Percentiles rank a stretch among this genome's conserved stretches.
Evolutionary conservation across 208 protist genomes (phyloP).

Genomic region (Naegleria fowleri): DNA sequence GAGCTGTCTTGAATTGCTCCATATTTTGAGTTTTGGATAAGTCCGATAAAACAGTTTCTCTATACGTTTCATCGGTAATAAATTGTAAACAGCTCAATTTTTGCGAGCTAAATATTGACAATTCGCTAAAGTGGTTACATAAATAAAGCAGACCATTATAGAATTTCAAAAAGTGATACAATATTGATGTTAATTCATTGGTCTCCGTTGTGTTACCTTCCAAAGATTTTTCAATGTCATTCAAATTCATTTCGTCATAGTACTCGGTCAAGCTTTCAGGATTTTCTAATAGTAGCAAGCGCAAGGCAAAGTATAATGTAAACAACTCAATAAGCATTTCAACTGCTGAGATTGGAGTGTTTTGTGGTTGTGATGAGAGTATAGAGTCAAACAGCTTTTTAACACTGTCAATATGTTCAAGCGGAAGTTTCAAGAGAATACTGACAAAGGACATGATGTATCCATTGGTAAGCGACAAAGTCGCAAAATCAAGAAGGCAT

Average conservation of each 20-base stretch:
- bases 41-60: background rate
- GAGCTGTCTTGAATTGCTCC: background rate
- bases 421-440: background rate
- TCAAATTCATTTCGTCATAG: background rate
- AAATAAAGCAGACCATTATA: background rate
- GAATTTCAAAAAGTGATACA: background rate
- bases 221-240: background rate
- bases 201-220: background rate
- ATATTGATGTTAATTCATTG: background rate
- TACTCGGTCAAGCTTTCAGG: background rate
- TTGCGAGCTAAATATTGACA: background rate
- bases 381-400: background rate
- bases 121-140: background rate
- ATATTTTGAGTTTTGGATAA: background rate
- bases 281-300: background rate
- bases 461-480: background rate
- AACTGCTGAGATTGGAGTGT: background rate
- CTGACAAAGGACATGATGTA: background rate
- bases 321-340: background rate
- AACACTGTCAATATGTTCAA: background rate
- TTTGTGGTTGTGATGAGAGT: background rate
- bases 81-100: background rate
- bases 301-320: background rate
- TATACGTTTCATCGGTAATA: background rate
- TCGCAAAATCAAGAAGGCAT: background rate